Base-by-base conservation (phyloP, 306 rosid species). In the Inga oerstediana region DNA sequence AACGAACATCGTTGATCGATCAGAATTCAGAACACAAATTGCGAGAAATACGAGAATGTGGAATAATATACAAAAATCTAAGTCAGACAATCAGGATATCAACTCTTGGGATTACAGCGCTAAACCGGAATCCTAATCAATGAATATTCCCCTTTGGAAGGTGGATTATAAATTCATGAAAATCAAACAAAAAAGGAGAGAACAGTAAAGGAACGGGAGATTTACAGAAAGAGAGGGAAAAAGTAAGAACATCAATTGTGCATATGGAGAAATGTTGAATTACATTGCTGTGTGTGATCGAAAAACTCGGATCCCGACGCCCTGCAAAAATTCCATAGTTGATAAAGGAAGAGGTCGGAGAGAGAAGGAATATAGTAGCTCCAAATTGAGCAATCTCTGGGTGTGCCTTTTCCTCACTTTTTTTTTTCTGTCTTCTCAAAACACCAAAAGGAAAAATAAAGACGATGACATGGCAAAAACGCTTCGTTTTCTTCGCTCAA, bases 261-360 rank as follows among this genome's bases (percentile, higher is more conserved):
- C 86, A 86, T 59, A 78, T 22, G 52, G 76, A 79, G 79, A 59
- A 37, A 72, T 19, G n/a, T 15, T 4, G 86, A 85, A 79, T 58
- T 66, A 82, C 90, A 86, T 61, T 54, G 49, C n/a, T 39, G 79
- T 70, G 75, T 51, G 81, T 51, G 90, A 88, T 92, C 89, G 89
- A 90, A 84, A 89, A 92, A 89, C 90, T 88, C 87, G 94, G 97
- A 92, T 91, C 91, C 92, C 89, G 85, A 89, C 59, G 89, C 72
- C 22, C 78, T 87, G 89, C 84, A 71, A 66, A 91, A 89, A 88
- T 91, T 92, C 93, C 98, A 87, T 89, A 39, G 88, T 82, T 61
- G 37, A 74, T 67, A 16, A 32, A 76, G 10, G 64, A 44, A 75
- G 43, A 58, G 32, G 61, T 56, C 39, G 19, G 20, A 16, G 51